Percentiles rank a stretch among this genome's conserved stretches.
phyloP scores from a whole-genome alignment of 148 eudicot species.

The Cornus controversa region DNA sequence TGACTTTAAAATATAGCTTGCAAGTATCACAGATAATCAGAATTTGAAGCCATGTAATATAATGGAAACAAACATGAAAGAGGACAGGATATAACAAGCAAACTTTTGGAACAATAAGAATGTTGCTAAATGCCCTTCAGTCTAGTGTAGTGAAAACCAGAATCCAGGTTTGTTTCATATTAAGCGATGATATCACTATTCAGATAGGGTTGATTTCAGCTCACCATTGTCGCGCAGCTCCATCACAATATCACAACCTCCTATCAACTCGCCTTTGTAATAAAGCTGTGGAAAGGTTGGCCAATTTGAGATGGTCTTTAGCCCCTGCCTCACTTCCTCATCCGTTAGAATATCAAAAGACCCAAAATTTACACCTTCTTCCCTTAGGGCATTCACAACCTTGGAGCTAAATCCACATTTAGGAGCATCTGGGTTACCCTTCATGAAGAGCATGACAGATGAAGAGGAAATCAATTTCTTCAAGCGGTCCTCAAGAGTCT shows the following conservation, averaged over 20 bases:
- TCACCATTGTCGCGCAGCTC: slow-evolving; percentile 70
- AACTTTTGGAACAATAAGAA: neutral
- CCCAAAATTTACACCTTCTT: slow-evolving; percentile 73
- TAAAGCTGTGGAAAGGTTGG: slow-evolving; percentile 97
- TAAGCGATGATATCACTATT: slow-evolving; percentile 26
- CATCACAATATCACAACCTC: slow-evolving; percentile 93
- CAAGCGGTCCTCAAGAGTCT: slow-evolving; percentile 58
- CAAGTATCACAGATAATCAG: neutral
- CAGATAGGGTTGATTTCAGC: slow-evolving; percentile 71
- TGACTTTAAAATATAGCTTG: neutral
- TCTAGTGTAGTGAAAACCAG: neutral
- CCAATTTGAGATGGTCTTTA: slow-evolving; percentile 91
- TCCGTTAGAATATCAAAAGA: slow-evolving; percentile 83
- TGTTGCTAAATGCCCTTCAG: slow-evolving; percentile 1
- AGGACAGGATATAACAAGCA: neutral
- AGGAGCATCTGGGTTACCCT: slow-evolving; percentile 88
- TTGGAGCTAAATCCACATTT: slow-evolving; percentile 92
- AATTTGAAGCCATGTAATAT: neutral
- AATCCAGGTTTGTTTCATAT: neutral
- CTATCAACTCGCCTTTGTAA: slow-evolving; percentile 87
- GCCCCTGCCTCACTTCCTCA: slow-evolving; percentile 78
- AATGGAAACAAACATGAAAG: neutral
- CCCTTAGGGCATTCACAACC: slow-evolving; percentile 77
- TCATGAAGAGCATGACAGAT: slow-evolving; percentile 84
- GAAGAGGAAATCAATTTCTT: slow-evolving; percentile 56